Evolutionary conservation across 2,329 filamentous ascomycete genomes (phyloP).

Genomic region (Metarhizium guizhouense): DNA sequence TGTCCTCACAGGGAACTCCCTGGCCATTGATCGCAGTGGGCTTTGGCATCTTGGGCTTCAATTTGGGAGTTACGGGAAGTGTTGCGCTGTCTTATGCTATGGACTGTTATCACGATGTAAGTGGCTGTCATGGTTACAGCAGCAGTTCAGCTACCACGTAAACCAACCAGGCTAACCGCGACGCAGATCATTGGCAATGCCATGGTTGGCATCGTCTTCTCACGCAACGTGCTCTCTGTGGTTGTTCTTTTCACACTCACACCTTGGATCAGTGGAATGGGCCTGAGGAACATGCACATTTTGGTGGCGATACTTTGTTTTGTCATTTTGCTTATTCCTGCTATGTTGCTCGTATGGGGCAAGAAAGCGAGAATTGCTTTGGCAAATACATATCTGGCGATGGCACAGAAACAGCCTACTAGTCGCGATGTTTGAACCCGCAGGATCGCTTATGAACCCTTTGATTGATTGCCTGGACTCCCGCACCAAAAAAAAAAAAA

Average conservation of each 20-base stretch:
- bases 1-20: constrained; percentile 20
- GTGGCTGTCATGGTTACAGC: neutral
- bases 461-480: neutral
- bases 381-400: neutral
- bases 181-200: neutral
- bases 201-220: constrained; percentile 11
- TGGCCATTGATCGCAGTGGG: constrained; percentile 27
- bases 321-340: constrained; percentile 6
- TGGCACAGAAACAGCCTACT: neutral
- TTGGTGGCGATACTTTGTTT: constrained; percentile 6
- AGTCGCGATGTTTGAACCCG: neutral
- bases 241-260: neutral
- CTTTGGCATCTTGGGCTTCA: neutral
- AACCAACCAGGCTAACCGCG: neutral
- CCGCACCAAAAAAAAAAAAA: too few relatives aligned
- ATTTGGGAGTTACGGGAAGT: neutral
- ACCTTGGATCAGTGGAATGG: neutral
- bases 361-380: constrained; percentile 2
- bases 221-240: constrained; percentile 3
- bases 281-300: constrained; percentile 2
- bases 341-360: constrained; percentile 8
- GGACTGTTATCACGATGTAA: neutral
- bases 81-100: neutral
- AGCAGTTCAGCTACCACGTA: neutral
- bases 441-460: neutral